Evolutionary conservation across 192 early-diverging fungal species (phyloP), one percentile per base, ranked within the genome.

Genomic region (Entomortierella lignicola): DNA sequence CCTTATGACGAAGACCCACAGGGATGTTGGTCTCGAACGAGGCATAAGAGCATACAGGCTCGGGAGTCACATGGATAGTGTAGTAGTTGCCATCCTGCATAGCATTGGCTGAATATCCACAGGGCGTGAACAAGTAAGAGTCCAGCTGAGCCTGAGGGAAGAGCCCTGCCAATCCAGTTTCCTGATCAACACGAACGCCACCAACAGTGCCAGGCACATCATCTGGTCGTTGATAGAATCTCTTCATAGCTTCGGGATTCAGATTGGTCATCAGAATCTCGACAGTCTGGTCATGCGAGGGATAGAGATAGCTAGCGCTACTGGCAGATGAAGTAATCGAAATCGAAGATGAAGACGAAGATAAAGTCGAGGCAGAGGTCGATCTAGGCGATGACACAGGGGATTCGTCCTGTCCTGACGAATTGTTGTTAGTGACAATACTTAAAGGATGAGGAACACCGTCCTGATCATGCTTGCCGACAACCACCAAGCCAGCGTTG

Each of bases 11-110:
- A 11, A 83, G 73, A 26, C 87, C 82, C 37, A 92, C 82, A 10
- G 94, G 90, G 52, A 99, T 90, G 66, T 93, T 97, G 39, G 95
- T 96, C 81, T 99, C 98, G 82, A 98, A 97, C 42, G 95, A 96
- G n/a, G 98, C 98, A 72, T 99, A 99, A 23, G 98, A 99, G 91
- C 96, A 99, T 66, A 90, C 85, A n/a, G 89, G 92, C 81, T 99
- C 98, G 15, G 98, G 98, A 21, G 98, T 99, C 20, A 99, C 98
- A 67, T 99, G 98, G 81, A 98, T 94, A 21, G 95, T 99, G 77
- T 94, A 99, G 84, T 99, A 96, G 27, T 89, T 90, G 48, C 93
- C 95, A 10, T 91, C 83, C 55, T 81, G 66, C 3, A 98, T 72
- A 7, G 93, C 97, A 75, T 99, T 99, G 59, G 95, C 89, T 23